These are phyloP conservation scores for Lagenidium giganteum DNA, from an alignment of 352 stramenopile species.

Conservation along the genomic window DNA sequence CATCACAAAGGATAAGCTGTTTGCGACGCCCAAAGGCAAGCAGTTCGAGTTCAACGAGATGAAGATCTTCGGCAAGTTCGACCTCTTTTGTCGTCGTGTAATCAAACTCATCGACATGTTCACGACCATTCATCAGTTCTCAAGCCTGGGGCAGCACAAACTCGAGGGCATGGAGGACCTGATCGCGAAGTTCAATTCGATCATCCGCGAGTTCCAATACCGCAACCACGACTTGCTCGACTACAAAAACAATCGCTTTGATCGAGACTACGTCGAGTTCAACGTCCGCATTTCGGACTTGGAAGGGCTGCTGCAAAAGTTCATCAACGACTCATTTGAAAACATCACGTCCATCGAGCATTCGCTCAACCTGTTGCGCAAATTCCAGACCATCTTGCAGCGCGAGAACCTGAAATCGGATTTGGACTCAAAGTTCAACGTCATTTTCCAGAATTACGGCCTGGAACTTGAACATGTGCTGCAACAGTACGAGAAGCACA, in stretches of 20 bases:
- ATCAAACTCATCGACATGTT: constrained; percentile 99
- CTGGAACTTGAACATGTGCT: constrained; percentile 97
- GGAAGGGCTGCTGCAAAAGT: constrained; percentile 96
- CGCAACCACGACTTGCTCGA: constrained; percentile 96
- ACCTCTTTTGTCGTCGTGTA: constrained; percentile 96
- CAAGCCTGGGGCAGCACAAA: constrained; percentile 88
- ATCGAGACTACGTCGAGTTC: constrained; percentile 96
- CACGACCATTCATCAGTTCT: constrained; percentile 97
- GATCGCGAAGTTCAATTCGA: constrained; percentile 92
- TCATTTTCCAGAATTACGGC: constrained; percentile 99
- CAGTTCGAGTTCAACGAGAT: constrained; percentile 99
- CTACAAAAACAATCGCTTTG: constrained; percentile 99
- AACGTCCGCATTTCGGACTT: constrained; percentile 95
- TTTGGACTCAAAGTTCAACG: constrained; percentile 98
- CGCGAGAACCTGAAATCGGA: constrained; percentile 98
- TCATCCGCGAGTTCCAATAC: constrained; percentile 97
- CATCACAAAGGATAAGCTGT: constrained; percentile 96
- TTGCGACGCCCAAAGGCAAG: constrained; percentile 94
- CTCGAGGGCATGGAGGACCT: constrained; percentile 90
- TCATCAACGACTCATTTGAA: constrained; percentile 99
- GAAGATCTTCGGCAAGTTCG: constrained; percentile 99
- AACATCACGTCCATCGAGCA: constrained; percentile 98
- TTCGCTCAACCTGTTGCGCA: constrained; percentile 94
- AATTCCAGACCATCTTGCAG: constrained; percentile 98
- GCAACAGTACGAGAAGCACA: constrained; percentile 98